Evolutionary conservation across 345 rosid species (phyloP), one percentile per base, ranked within the genome.

Genomic region (Euphorbia peplus): DNA sequence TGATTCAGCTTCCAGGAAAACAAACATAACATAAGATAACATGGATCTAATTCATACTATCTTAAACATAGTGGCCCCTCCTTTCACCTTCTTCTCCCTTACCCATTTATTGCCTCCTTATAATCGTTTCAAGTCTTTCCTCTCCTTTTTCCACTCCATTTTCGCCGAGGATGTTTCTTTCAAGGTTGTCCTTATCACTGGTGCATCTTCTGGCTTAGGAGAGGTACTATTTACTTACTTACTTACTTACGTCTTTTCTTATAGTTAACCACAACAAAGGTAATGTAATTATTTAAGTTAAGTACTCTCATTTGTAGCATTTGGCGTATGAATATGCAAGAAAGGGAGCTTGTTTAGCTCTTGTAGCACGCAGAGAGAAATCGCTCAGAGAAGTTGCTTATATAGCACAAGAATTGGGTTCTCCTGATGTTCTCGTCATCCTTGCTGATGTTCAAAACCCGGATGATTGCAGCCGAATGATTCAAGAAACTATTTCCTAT

Each of bases 201-300:
- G 88, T 13, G 88, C 86, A 47, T 87, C 91, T 62, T 87, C 91
- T 0, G 88, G 87, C 55, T 78, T 87, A 3, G 93, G 92, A 64
- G 91, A 87, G 90, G 90, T 86, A 73, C 54, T 62, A n/a, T n/a
- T n/a, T n/a, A n/a, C n/a, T n/a, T n/a, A n/a, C n/a, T n/a, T n/a
- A n/a, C n/a, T n/a, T n/a, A n/a, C n/a, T n/a, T n/a, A n/a, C n/a
- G n/a, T n/a, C n/a, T n/a, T n/a, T n/a, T n/a, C n/a, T n/a, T n/a
- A n/a, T n/a, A n/a, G n/a, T n/a, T n/a, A n/a, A n/a, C n/a, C n/a
- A n/a, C n/a, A n/a, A n/a, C n/a, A n/a, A n/a, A n/a, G n/a, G n/a
- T n/a, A n/a, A n/a, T n/a, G n/a, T n/a, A n/a, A 48, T 3, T 7
- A 48, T 3, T 7, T 16, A 1, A 4, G 9, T 13, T 16, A 9